Evolutionary conservation across 495 filamentous ascomycete species (phyloP), one percentile per base, ranked within the genome.

Genomic region (Aspergillus indologenus): DNA sequence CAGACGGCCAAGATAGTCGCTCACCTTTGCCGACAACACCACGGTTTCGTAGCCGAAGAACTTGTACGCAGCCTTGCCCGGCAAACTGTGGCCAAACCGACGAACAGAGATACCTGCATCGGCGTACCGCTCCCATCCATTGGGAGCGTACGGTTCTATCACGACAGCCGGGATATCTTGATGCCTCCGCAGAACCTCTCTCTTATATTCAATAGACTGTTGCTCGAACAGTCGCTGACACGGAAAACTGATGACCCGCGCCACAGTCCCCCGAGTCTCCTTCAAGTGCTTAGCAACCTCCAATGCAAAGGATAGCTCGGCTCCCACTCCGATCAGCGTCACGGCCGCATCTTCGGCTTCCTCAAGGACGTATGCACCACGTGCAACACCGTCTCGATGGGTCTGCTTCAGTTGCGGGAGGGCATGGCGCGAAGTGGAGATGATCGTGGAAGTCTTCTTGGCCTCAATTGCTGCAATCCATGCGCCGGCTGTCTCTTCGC

Each of bases 91-190:
- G 0, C 80, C 79, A 59, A 83, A 85, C 0, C 71, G 65, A 18
- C 63, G 74, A 62, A 85, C 69, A 20, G 62, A 75, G 52, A 78
- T 70, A 3, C 73, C 76, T 2, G 81, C 82, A 72, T 83, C 73
- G 1, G 83, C 81, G 64, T 84, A 85, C 14, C 83, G 69, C 66
- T 85, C 83, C 81, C 81, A 85, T 15, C 83, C 81, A 52, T 81
- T 82, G 0, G 73, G 71, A 0, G 77, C 72, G 65, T 81, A 85
- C 0, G 83, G 75, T 70, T 85, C 82, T 51, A 85, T 78, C 1
- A 82, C 75, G 0, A 85, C 78, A 5, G 71, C 69, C 2, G 80
- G 80, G 15, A 74, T 71, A 3, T 66, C 71, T 1, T 58, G 59
- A 24, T 70, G 66, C 11, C 71, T 66, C 48, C 71, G 69, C 55